phyloP scores from a whole-genome alignment of 352 stramenopile genomes.

The Globisporangium camurandrum region DNA sequence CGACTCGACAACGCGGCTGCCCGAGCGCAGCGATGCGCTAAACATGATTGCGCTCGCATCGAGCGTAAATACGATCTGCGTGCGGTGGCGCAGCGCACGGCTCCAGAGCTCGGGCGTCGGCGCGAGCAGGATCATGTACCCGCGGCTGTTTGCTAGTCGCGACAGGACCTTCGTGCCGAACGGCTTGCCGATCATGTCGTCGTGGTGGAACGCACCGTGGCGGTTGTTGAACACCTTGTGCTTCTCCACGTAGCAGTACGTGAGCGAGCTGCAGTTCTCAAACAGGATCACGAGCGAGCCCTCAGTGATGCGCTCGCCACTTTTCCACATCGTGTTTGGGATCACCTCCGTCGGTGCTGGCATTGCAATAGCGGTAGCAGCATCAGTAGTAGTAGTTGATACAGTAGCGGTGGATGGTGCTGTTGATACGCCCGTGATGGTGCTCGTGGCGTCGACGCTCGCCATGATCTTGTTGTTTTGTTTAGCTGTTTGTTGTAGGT shows the following conservation, averaged over 20 bases:
- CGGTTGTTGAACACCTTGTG: conserved; percentile 93
- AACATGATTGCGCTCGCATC: conserved; percentile 92
- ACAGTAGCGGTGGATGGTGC: not conserved
- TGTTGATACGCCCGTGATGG: too few species aligned
- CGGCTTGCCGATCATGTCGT: conserved; percentile 90
- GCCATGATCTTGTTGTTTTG: too few species aligned
- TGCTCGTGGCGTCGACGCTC: too few species aligned
- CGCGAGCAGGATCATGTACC: conserved; percentile 92
- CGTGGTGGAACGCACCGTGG: conserved; percentile 95
- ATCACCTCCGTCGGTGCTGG: conserved; percentile 14
- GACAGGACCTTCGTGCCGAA: conserved; percentile 79
- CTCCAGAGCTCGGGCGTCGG: conserved; percentile 97
- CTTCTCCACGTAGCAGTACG: conserved; percentile 91
- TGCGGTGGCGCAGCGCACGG: conserved; percentile 86
- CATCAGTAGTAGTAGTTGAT: not conserved
- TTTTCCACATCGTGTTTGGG: conserved; percentile 67
- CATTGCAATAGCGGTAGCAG: not conserved
- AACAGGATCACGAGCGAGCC: conserved; percentile 97
- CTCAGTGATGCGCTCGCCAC: conserved; percentile 37
- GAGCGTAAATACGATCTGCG: conserved; percentile 97
- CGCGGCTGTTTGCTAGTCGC: conserved; percentile 53
- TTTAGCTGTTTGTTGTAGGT: too few species aligned
- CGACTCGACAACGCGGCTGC: conserved; percentile 90
- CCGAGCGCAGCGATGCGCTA: conserved; percentile 84
- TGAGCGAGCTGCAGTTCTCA: conserved; percentile 92